phyloP scores from a whole-genome alignment of 2,329 filamentous ascomycete genomes.

The Albifimbria verrucaria region DNA sequence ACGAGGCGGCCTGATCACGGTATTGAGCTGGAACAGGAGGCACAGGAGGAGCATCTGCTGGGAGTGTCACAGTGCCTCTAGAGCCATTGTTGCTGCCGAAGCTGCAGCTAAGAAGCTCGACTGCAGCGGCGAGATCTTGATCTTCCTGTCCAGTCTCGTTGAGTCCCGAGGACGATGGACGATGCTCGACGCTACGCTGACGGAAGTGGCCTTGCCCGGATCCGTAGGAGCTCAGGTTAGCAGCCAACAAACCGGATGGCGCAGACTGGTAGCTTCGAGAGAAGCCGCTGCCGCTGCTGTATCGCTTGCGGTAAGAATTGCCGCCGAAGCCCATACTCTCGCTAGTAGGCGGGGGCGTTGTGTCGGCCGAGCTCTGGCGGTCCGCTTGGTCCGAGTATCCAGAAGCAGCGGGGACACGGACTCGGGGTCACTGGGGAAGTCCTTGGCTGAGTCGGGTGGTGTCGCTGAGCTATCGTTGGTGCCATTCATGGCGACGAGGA shows the following conservation, averaged over 20 bases:
- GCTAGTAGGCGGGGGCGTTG: conserved; percentile 79
- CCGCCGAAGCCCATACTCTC: conserved; percentile 59
- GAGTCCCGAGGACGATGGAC: conserved; percentile 76
- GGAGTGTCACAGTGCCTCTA: conserved; percentile 58
- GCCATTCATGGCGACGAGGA: conserved; percentile 84
- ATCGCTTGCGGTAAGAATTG: conserved; percentile 54
- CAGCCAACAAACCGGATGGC: conserved; percentile 47
- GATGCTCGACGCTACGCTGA: conserved; percentile 70
- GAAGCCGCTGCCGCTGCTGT: conserved; percentile 55
- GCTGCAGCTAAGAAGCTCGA: conserved; percentile 87
- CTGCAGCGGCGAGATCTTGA: conserved; percentile 82
- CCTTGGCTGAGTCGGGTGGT: conserved; percentile 62
- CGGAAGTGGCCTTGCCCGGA: conserved; percentile 59
- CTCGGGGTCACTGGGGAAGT: conserved; percentile 74
- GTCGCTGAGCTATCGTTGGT: conserved; percentile 49
- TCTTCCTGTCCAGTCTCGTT: conserved; percentile 77
- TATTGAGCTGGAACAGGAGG: conserved; percentile 82
- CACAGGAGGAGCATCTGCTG: conserved; percentile 77
- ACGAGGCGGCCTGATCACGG: conserved; percentile 55
- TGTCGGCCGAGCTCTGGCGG: conserved; percentile 81
- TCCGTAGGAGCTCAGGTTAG: conserved; percentile 43
- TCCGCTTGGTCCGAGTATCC: conserved; percentile 76
- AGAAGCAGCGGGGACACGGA: conserved; percentile 77
- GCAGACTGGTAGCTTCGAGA: conserved; percentile 81
- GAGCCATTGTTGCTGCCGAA: conserved; percentile 74